Conservation (phyloP, 73 alveolate species). For the Tetrahymena malaccensis region DNA sequence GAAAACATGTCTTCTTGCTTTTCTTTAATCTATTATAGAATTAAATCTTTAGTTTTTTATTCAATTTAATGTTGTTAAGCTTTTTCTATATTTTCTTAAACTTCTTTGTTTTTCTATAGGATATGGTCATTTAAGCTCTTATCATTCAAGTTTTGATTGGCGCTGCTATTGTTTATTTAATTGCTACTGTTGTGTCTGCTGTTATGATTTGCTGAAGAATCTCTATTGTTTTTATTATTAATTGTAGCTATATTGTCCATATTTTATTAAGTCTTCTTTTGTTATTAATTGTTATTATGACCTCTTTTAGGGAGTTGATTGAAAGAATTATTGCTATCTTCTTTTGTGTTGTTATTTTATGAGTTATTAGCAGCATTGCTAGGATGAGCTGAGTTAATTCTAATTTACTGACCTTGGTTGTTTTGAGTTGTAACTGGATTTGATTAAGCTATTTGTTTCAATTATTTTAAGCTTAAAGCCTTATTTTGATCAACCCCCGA, state of each 20-base stretch:
- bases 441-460: background rate
- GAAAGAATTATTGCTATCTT: background rate
- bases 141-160: background rate
- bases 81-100: constrained; percentile 54
- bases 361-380: background rate
- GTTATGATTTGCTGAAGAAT: background rate
- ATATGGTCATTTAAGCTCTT: background rate
- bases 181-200: background rate
- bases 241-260: background rate
- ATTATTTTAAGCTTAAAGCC: background rate
- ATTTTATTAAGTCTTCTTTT: background rate
- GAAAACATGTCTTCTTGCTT: constrained; percentile 83
- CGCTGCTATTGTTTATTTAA: background rate
- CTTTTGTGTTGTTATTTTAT: background rate
- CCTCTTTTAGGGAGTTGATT: background rate
- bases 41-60: constrained; percentile 43
- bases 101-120: constrained; percentile 44
- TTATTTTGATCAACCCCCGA: background rate
- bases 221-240: background rate
- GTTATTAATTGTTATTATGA: background rate
- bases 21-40: constrained; percentile 63
- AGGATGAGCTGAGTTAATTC: background rate
- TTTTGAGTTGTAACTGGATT: background rate
- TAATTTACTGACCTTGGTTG: background rate
- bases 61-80: constrained; percentile 48